A percentile compares a stretch with the other conserved stretches of the same genome.
Conservation (phyloP, 306 rosid species). For the Pyrus betulifolia region DNA sequence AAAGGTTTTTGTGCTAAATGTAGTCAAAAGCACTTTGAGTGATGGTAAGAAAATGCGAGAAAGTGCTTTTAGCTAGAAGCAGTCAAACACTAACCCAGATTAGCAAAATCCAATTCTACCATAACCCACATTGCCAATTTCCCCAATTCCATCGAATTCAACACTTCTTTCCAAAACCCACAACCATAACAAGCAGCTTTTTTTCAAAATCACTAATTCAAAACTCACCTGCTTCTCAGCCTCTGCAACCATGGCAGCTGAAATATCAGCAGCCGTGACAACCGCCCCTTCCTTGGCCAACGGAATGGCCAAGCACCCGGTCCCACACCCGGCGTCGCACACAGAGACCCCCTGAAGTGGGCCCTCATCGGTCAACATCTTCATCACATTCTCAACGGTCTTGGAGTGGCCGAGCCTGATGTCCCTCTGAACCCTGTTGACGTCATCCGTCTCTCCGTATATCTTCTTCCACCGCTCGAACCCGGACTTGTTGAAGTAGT, state of each 20-base stretch:
- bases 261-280: constrained; percentile 67
- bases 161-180: not conserved
- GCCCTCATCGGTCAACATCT: constrained; percentile 67
- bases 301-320: constrained; percentile 83
- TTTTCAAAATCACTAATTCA: not conserved
- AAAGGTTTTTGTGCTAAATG: too few species aligned
- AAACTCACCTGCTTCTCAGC: constrained; percentile 61
- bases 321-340: constrained; percentile 95
- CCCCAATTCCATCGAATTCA: not conserved
- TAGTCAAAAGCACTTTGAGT: too few species aligned
- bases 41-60: too few species aligned
- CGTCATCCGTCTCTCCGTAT: constrained; percentile 86
- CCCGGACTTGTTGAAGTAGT: constrained; percentile 84
- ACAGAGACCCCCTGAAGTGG: constrained; percentile 56
- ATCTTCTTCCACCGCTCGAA: constrained; percentile 96
- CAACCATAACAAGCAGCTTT: not conserved
- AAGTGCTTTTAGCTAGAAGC: too few species aligned
- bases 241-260: constrained; percentile 89
- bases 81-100: not conserved
- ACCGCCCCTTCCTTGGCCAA: constrained; percentile 75
- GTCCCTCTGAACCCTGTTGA: constrained; percentile 73
- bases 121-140: not conserved
- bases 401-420: constrained; percentile 79
- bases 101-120: not conserved
- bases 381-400: constrained; percentile 67